Percentiles rank a stretch among this genome's conserved stretches.
phyloP scores from a whole-genome alignment of 371 early-diverging fungal genomes.

The Amoeboaphelidium protococcarum region DNA sequence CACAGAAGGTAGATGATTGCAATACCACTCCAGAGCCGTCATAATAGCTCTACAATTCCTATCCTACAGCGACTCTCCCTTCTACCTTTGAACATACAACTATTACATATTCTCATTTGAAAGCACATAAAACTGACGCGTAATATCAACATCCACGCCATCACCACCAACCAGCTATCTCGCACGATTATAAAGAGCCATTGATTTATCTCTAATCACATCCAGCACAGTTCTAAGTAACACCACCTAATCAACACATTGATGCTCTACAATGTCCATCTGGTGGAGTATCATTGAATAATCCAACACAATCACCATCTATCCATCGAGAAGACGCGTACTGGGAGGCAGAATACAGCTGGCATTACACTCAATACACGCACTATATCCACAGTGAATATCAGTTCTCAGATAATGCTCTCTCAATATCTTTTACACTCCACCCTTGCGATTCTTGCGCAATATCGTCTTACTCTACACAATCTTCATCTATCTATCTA shows the following conservation, averaged over 20 bases:
- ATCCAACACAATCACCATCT: too few species aligned
- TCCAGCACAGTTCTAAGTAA: constrained; percentile 76
- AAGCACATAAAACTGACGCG: constrained; percentile 55
- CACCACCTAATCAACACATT: constrained; percentile 57
- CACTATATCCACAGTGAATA: too few species aligned
- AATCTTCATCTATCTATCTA: too few species aligned
- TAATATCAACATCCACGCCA: constrained; percentile 32
- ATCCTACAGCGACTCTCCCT: constrained; percentile 70
- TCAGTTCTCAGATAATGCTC: too few species aligned
- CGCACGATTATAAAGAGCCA: constrained; percentile 48
- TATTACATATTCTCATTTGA: constrained; percentile 79
- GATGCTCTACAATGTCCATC: constrained; percentile 78
- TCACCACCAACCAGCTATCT: too few species aligned
- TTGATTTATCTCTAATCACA: constrained; percentile 52
- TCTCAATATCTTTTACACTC: too few species aligned
- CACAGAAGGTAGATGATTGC: constrained; percentile 40
- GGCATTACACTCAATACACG: too few species aligned
- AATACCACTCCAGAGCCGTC: constrained; percentile 52
- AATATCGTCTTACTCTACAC: too few species aligned
- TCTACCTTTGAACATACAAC: constrained; percentile 40
- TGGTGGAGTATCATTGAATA: too few species aligned
- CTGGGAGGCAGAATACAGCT: too few species aligned
- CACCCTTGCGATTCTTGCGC: too few species aligned
- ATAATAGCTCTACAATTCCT: constrained; percentile 82
- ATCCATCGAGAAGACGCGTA: too few species aligned